These are phyloP conservation scores for Colletotrichum destructivum DNA, from an alignment of 2,329 filamentous ascomycete genomes.

Conservation along the genomic window DNA sequence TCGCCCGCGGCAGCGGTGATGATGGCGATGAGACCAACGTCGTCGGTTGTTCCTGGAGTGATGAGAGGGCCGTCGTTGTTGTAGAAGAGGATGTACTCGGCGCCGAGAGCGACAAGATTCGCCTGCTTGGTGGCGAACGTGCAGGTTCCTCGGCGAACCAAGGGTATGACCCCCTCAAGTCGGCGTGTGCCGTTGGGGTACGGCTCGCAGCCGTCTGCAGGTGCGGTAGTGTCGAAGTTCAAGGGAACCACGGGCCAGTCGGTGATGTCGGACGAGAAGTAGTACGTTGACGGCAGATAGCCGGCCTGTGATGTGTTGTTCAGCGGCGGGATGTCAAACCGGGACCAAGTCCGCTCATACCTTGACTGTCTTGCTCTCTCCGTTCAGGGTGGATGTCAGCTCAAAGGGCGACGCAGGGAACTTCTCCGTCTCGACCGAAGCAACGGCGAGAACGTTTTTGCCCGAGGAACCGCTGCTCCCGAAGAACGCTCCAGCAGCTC, in stretches of 20 bases:
- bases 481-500: conserved; percentile 64
- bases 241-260: conserved; percentile 51
- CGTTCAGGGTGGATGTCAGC: conserved; percentile 51
- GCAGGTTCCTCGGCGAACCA: conserved; percentile 55
- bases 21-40: conserved; percentile 44
- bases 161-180: conserved; percentile 46
- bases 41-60: conserved; percentile 39
- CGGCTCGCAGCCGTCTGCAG: conserved; percentile 48
- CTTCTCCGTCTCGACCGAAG: conserved; percentile 55
- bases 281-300: conserved; percentile 54
- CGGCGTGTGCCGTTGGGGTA: conserved; percentile 45
- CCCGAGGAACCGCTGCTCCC: conserved; percentile 58
- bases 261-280: conserved; percentile 53
- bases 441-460: conserved; percentile 59
- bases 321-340: conserved; percentile 47
- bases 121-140: conserved; percentile 47
- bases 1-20: conserved; percentile 46
- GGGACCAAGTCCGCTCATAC: not conserved
- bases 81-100: conserved; percentile 51
- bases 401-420: conserved; percentile 48
- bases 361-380: conserved; percentile 28
- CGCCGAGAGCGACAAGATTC: conserved; percentile 48
- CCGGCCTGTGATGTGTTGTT: conserved; percentile 47
- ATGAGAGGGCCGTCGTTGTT: conserved; percentile 46
- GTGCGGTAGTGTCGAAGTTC: conserved; percentile 46